A percentile compares a stretch with the other conserved stretches of the same genome.
Evolutionary conservation across 805 yeast species (phyloP).

Genomic region (Candida montana): DNA sequence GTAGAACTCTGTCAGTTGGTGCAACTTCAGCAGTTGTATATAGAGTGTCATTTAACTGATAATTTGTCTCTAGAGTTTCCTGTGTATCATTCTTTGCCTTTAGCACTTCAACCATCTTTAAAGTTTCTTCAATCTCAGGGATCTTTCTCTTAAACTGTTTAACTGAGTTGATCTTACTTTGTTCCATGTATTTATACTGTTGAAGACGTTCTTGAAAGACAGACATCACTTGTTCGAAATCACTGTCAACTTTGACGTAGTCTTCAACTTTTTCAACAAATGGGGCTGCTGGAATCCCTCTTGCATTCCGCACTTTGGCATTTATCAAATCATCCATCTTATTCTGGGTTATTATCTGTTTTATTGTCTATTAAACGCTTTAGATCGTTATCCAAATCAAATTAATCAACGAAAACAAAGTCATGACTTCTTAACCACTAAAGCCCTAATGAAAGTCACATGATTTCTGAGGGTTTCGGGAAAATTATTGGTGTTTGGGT

Average conservation of each 20-base stretch:
- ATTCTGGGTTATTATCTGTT: not conserved
- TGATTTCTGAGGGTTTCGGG: not conserved
- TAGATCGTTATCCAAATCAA: too few relatives aligned
- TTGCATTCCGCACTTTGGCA: constrained; percentile 51
- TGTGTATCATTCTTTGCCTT: constrained; percentile 39
- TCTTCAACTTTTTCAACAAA: constrained; percentile 81
- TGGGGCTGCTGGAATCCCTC: constrained; percentile 97
- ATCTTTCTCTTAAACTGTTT: constrained; percentile 57
- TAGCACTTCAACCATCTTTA: constrained; percentile 63
- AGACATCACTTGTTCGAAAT: constrained; percentile 63
- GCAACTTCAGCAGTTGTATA: constrained; percentile 77
- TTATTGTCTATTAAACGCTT: not conserved
- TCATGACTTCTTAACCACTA: too few relatives aligned
- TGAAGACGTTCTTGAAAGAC: constrained; percentile 83
- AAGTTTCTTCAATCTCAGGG: constrained; percentile 89
- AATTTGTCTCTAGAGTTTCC: constrained; percentile 62
- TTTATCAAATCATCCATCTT: constrained; percentile 22
- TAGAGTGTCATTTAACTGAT: constrained; percentile 89
- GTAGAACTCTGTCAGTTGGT: constrained; percentile 59
- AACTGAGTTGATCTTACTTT: constrained; percentile 33
- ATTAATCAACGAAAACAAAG: too few relatives aligned
- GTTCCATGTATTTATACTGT: constrained; percentile 82
- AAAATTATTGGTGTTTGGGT: constrained; percentile 3
- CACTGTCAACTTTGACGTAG: constrained; percentile 60
- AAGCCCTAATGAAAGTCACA: too few relatives aligned